Conservation (phyloP, 169 alveolate genomes). For the Perkinsus olseni region DNA sequence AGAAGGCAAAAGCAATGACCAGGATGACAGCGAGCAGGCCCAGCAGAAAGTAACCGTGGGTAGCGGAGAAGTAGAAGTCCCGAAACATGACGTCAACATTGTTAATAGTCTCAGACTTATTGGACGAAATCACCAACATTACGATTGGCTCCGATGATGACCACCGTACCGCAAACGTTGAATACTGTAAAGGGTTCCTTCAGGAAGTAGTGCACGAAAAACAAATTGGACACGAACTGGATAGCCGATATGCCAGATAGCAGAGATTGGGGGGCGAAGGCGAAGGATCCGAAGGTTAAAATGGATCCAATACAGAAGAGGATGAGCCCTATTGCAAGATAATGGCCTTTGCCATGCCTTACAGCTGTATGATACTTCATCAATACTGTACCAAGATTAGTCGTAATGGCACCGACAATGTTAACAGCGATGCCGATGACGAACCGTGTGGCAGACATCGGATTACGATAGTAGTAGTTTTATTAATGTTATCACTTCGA, state of each 20-base stretch:
- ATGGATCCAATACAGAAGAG: background rate
- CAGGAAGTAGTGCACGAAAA: background rate
- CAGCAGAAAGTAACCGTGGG: background rate
- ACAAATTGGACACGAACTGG: background rate
- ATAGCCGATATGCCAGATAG: background rate
- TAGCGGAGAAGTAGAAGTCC: background rate
- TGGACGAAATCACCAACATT: background rate
- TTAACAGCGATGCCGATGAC: background rate
- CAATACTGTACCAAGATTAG: background rate
- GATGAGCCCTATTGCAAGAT: background rate
- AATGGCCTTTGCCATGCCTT: background rate
- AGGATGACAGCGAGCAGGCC: background rate
- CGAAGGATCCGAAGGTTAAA: background rate
- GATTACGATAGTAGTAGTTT: background rate
- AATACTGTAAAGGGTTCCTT: background rate
- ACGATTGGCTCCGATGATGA: background rate
- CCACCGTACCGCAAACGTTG: background rate
- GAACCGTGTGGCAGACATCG: background rate
- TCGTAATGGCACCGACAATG: background rate
- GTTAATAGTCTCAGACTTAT: background rate
- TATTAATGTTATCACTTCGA: background rate
- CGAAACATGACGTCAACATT: background rate
- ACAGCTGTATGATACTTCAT: background rate
- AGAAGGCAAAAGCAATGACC: background rate
- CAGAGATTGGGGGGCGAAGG: background rate